Percentiles rank a stretch among this genome's conserved stretches.
Evolutionary conservation across 2,329 filamentous ascomycete species (phyloP).

Genomic region (Fusarium nelsonii): DNA sequence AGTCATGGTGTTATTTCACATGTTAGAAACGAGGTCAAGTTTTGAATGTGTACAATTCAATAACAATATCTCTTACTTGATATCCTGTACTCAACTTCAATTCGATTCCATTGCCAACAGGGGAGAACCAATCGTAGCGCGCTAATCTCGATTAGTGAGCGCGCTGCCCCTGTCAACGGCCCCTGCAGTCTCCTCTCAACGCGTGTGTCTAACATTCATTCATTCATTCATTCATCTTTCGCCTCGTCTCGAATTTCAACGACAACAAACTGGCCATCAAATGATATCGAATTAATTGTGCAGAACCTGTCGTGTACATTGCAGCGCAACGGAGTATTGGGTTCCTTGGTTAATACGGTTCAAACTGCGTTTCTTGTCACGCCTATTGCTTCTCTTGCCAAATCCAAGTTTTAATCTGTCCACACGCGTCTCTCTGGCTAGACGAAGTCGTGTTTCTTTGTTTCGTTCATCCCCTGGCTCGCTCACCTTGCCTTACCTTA

Average conservation of each 20-base stretch:
- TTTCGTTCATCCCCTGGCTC: constrained; percentile 9
- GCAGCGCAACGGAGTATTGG: background rate
- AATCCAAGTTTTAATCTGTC: constrained; percentile 24
- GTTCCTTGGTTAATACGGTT: background rate
- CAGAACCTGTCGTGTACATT: background rate
- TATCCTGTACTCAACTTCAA: background rate
- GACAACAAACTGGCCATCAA: constrained; percentile 30
- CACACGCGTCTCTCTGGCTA: constrained; percentile 35
- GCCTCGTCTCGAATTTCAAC: constrained; percentile 27
- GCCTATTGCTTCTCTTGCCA: constrained; percentile 14
- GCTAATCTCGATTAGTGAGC: constrained; percentile 36
- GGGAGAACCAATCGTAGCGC: constrained; percentile 17
- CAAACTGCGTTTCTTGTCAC: constrained; percentile 6
- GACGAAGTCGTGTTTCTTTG: constrained; percentile 36
- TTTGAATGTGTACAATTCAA: background rate
- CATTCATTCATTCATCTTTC: constrained; percentile 28
- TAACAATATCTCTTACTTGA: background rate
- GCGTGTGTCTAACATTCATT: constrained; percentile 37
- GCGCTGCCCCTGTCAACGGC: constrained; percentile 37
- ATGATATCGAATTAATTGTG: constrained; percentile 19
- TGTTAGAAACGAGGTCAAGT: background rate
- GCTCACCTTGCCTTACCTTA: background rate
- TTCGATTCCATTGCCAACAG: background rate
- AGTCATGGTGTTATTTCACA: background rate
- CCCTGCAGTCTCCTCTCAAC: constrained; percentile 42